Base-by-base conservation (phyloP, 441 rosid species). In the Omphalea diandra region DNA sequence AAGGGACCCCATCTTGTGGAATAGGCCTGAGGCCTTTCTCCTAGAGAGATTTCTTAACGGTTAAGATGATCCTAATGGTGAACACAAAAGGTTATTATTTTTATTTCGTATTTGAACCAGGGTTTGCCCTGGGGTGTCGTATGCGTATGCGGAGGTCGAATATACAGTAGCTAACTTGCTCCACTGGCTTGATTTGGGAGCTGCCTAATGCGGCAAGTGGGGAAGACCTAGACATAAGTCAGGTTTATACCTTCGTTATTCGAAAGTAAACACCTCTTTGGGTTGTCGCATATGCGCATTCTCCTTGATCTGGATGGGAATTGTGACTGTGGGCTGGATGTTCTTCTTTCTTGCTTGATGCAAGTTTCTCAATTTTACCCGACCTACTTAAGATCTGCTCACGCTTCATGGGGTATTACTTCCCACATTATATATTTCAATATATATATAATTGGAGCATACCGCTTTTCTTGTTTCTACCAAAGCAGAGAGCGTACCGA, bases 81-180 rank as follows among this genome's bases (percentile, higher is more conserved):
- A n/a, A n/a, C n/a, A n/a, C n/a, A n/a, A n/a, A n/a, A n/a, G n/a
- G n/a, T n/a, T n/a, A n/a, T n/a, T n/a, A 7, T 4, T 43, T 9
- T 43, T 43, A 0, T 76, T 79, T 66, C 83, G 81, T 7, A 62
- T n/a, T 18, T 78, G 82, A 7, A 47, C 41, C 11, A 68, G 64
- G 63, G 6, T 22, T 14, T 56, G 72, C 20, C 72, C 72, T 9
- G 55, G 55, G 27, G 20, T 68, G 38, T 9, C 53, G 10, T 68
- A 38, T 56, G 53, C 72, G 1, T 18, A 17, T 11, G 40, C 27
- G 41, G 63, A 38, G 11, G 29, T 20, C 12, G 44, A 69, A 46
- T 8, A 26, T n/a, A 43, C 55, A 17, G n/a, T 58, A 9, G 73
- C 73, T 35, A 69, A 69, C 35, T 33, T 69, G 53, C 43, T 69